Base-by-base conservation (phyloP, 768 basidiomycete species). In the Leccinum uliginosum region DNA sequence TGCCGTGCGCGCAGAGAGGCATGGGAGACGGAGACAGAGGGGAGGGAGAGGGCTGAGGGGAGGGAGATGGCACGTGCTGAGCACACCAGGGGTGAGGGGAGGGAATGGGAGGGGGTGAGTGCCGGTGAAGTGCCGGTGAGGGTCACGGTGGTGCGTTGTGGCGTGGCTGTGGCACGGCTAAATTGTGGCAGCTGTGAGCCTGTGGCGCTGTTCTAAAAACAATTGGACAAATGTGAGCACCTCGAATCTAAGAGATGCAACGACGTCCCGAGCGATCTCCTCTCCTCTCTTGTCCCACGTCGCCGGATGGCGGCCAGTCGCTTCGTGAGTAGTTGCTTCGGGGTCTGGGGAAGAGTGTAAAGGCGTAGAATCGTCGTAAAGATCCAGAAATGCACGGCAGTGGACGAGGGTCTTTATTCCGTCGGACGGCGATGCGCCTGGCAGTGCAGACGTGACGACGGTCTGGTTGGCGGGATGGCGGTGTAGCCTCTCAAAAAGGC, bases 401-500 rank as follows among this genome's bases (percentile, higher is more conserved):
- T 74, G 67, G 10, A 62, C 65, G 8, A 81, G 61, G 3, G 67
- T 61, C 3, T 62, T 62, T 3, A 80, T 62, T 55, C 68, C 73
- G 23, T 67, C 59, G 8, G 65, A 56, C 8, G 58, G 51, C 5
- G 71, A 69, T n/a, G 45, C 19, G 15, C 76, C 78, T 0, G 77
- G 71, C 7, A 80, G 66, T 2, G 57, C 59, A n/a, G 67, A 67
- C 19, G 76, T 52, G 49, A 79, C 62, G 6, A 70, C 54, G 14
- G 54, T 19, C 57, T 71, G 73, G 53, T 74, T 78, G n/a, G 56
- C 49, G 8, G 67, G 7, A 93, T 82, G 0, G 91, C 83, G 4
- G 89, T 79, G 65, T 91, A 90, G 1, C 87, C 87, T 15, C 81
- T 80, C 7, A 93, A 76, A 60, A 89, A 84, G 12, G 76, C 75